These are phyloP conservation scores for Yarrowia galli DNA, from an alignment of 1,139 yeast genomes.

Conservation along the genomic window DNA sequence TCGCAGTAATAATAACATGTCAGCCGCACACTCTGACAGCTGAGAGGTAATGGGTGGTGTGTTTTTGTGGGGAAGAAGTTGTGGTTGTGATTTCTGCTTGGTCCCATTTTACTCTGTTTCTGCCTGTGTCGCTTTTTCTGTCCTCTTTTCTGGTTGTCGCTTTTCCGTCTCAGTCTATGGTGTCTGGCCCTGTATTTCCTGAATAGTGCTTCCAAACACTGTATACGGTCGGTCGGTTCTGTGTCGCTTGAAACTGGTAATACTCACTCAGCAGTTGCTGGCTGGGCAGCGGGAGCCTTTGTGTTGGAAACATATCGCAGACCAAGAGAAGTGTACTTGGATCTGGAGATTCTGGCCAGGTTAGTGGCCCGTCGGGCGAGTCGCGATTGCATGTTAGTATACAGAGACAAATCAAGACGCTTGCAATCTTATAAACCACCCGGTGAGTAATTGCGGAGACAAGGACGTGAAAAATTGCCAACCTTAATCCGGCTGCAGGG, in stretches of 20 bases:
- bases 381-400: conserved; percentile 38
- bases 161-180: background rate
- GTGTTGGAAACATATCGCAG: conserved; percentile 36
- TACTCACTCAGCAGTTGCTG: conserved; percentile 36
- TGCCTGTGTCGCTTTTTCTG: background rate
- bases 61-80: background rate
- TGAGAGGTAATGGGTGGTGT: conserved; percentile 3
- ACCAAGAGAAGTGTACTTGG: conserved; percentile 30
- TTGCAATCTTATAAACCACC: conserved; percentile 33
- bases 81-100: background rate
- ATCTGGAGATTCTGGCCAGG: conserved; percentile 39
- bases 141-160: background rate
- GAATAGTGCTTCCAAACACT: conserved; percentile 20
- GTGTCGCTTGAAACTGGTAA: background rate
- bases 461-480: conserved; percentile 39
- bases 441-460: conserved; percentile 38
- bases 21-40: conserved; percentile 30
- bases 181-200: background rate
- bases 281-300: conserved; percentile 31
- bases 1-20: background rate
- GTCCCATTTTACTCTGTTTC: background rate
- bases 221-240: background rate
- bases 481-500: conserved; percentile 35
- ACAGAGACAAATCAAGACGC: conserved; percentile 38
- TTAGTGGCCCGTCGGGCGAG: conserved; percentile 37